Conservation (phyloP, 495 filamentous ascomycete genomes). For the Echria macrotheca region DNA sequence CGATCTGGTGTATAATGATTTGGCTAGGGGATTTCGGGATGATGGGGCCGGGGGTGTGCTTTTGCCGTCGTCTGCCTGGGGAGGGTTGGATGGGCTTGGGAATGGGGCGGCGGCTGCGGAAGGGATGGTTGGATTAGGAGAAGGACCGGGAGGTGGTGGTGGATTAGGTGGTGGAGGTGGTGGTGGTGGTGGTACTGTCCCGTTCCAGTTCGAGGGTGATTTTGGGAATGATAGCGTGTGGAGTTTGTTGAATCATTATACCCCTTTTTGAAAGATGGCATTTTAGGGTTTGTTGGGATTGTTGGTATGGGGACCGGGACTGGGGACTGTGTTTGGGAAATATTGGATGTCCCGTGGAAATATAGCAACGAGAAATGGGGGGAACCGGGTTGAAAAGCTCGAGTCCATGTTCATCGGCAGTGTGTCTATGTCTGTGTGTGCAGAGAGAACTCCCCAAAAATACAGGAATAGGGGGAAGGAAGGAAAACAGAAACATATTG, state of each 20-base stretch:
- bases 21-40: constrained; percentile 28
- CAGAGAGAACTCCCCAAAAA: too few species aligned
- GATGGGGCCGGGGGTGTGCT: constrained; percentile 10
- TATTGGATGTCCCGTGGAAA: too few species aligned
- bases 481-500: too few species aligned
- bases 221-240: constrained; percentile 51
- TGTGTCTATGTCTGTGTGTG: too few species aligned
- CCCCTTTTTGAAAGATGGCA: constrained; percentile 15
- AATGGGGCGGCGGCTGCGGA: background rate
- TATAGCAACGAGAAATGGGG: too few species aligned
- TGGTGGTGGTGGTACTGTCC: too few species aligned
- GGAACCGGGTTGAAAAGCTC: too few species aligned
- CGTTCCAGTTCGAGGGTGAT: constrained; percentile 41
- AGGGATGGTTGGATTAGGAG: background rate
- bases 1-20: constrained; percentile 49
- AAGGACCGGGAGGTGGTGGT: constrained; percentile 15
- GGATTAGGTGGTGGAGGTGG: too few species aligned
- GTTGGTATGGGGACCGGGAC: background rate
- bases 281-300: background rate
- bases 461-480: too few species aligned
- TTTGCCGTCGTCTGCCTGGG: background rate
- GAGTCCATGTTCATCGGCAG: too few species aligned
- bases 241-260: constrained; percentile 47
- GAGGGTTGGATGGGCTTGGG: constrained; percentile 11
- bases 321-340: too few species aligned